These are phyloP conservation scores for Alternaria arbusti DNA, from an alignment of 2,329 filamentous ascomycete genomes.

Conservation along the genomic window DNA sequence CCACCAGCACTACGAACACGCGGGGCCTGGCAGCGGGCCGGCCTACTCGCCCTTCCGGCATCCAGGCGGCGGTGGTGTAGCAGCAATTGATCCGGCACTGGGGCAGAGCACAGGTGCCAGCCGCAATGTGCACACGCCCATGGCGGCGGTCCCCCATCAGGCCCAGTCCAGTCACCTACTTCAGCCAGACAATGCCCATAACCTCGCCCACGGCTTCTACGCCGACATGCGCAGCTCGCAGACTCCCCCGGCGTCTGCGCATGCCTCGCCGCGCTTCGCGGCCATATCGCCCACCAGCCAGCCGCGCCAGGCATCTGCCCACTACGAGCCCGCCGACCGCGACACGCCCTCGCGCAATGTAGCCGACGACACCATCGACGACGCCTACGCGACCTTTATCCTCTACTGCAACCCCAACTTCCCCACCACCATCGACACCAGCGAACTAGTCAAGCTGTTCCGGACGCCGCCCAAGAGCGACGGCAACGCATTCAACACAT, in stretches of 20 bases:
- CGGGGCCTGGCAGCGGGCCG: slow-evolving; percentile 33
- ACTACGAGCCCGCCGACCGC: slow-evolving; percentile 55
- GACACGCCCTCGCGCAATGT: slow-evolving; percentile 71
- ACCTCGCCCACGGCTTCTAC: slow-evolving; percentile 46
- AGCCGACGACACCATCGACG: slow-evolving; percentile 73
- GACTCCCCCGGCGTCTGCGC: slow-evolving; percentile 46
- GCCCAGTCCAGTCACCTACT: slow-evolving; percentile 40
- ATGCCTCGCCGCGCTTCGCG: slow-evolving; percentile 49
- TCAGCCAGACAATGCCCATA: slow-evolving; percentile 44
- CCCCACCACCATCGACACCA: slow-evolving; percentile 70
- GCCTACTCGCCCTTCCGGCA: slow-evolving; percentile 46
- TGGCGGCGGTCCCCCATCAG: slow-evolving; percentile 2
- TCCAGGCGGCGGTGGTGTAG: slow-evolving; percentile 30
- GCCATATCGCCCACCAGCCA: slow-evolving; percentile 46
- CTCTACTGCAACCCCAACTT: slow-evolving; percentile 90
- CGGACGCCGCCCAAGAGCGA: slow-evolving; percentile 83
- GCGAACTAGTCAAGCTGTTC: slow-evolving; percentile 76
- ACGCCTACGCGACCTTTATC: slow-evolving; percentile 84
- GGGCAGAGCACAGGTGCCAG: slow-evolving; percentile 42
- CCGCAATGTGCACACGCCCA: slow-evolving; percentile 46
- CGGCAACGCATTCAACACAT: slow-evolving; percentile 83
- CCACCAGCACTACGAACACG: slow-evolving; percentile 44
- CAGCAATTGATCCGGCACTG: slow-evolving; percentile 46
- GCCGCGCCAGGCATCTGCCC: slow-evolving; percentile 37
- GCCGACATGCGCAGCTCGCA: slow-evolving; percentile 47